Percentiles rank a stretch among this genome's conserved stretches.
phyloP scores from a whole-genome alignment of 192 early-diverging fungal genomes.

The Linnemannia elongata region DNA sequence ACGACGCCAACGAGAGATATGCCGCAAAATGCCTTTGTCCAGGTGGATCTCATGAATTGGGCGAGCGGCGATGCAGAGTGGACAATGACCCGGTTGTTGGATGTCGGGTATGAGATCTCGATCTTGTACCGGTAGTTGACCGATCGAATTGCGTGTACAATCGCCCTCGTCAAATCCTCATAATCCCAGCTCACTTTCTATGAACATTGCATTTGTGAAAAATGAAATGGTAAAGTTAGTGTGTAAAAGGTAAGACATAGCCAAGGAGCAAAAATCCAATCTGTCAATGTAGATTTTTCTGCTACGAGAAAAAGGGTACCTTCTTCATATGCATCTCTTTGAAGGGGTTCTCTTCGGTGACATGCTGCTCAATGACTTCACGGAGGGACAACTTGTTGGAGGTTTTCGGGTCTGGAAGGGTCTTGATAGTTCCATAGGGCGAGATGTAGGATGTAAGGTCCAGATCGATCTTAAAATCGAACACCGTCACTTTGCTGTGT shows the following conservation, averaged over 20 bases:
- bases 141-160: conserved; percentile 48
- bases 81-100: conserved; percentile 45
- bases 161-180: conserved; percentile 49
- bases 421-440: conserved; percentile 30
- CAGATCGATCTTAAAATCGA: conserved; percentile 56
- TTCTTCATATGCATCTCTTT: conserved; percentile 60
- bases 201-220: no score
- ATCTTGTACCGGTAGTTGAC: conserved; percentile 49
- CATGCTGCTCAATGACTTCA: conserved; percentile 51
- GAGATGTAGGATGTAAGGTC: conserved; percentile 52
- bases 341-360: conserved; percentile 50
- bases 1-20: conserved; percentile 45
- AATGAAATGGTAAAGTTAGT: neutral
- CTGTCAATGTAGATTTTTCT: no score
- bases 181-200: conserved; percentile 57
- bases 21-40: conserved; percentile 44
- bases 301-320: neutral
- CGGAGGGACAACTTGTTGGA: conserved; percentile 24
- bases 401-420: conserved; percentile 28
- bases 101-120: conserved; percentile 54
- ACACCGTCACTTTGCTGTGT: conserved; percentile 25
- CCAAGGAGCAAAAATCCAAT: neutral
- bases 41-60: conserved; percentile 32
- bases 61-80: conserved; percentile 42
- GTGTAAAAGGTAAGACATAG: no score